Evolutionary conservation across 192 early-diverging fungal species (phyloP).

Genomic region (Endogone sp.): DNA sequence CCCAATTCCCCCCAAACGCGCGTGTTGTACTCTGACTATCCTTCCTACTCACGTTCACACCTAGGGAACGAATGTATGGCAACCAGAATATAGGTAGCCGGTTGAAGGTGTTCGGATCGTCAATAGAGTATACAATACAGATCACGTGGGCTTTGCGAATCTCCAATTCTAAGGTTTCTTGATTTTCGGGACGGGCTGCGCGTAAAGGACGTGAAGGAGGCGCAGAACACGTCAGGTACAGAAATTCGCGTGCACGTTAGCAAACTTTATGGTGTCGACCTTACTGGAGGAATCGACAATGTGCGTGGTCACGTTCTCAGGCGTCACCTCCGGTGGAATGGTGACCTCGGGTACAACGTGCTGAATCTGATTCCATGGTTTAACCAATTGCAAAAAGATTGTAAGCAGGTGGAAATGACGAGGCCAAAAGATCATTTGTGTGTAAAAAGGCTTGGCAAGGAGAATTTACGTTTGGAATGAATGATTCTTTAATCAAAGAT

Average conservation of each 20-base stretch:
- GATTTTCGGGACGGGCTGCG: conserved; percentile 79
- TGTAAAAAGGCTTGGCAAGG: too few relatives aligned
- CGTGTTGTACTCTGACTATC: too few relatives aligned
- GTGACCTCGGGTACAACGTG: conserved; percentile 99
- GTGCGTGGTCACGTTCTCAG: conserved; percentile 94
- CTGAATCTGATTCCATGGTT: too few relatives aligned
- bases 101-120: conserved; percentile 80
- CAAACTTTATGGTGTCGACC: background rate
- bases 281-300: conserved; percentile 96
- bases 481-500: conserved; percentile 94
- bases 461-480: conserved; percentile 79
- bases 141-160: conserved; percentile 97
- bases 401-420: background rate
- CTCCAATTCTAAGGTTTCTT: conserved; percentile 86
- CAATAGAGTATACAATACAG: conserved; percentile 94
- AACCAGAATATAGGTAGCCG: conserved; percentile 89
- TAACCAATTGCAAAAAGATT: background rate
- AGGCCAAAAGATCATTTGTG: background rate
- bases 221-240: background rate
- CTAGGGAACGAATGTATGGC: conserved; percentile 86
- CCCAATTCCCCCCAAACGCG: too few relatives aligned
- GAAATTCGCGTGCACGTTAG: background rate
- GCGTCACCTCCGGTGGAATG: conserved; percentile 96
- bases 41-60: conserved; percentile 70
- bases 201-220: conserved; percentile 13